Base-by-base conservation (phyloP, 495 filamentous ascomycete species). In the Podospora bellae-mahoneyi region DNA sequence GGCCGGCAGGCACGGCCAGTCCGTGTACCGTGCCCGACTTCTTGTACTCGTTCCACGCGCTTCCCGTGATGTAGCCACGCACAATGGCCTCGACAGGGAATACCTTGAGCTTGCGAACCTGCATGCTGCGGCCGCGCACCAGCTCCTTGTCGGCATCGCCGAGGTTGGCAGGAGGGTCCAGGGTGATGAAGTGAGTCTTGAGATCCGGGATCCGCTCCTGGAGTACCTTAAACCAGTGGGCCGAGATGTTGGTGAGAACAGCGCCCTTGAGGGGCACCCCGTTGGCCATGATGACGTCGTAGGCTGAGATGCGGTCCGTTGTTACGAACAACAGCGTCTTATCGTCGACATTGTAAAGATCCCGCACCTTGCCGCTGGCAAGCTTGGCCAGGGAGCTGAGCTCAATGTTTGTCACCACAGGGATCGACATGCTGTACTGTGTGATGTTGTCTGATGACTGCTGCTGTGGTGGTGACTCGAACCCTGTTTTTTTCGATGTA, bases 51-150 rank as follows among this genome's bases (percentile, higher is more conserved):
- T 81, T 84, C 95, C 95, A 99, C 4, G 93, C 93, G 65, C 90
- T 91, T 15, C 95, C 95, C 5, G 94, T 97, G 78, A 99, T 90
- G 79, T 97, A 97, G 65, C 95, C 94, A 32, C 94, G 89, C 2
- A 97, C 93, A 62, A 83, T 83, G 19, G 90, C 92, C 80, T 98
- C 95, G 68, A 98, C 85, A n/a, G 92, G 92, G 66, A 97, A 89
- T 62, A 96, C 85, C 64, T 88, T 85, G 30, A 92, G 83, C 69
- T 87, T 88, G 69, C 89, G 89, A 64, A 97, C 93, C 68, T 89
- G 86, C 93, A 97, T 97, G 72, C 85, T 88, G 56, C 93, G 88
- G 72, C 84, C 84, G 64, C 87, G 86, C 60, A 83, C 76, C 13
- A 80, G 73, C 7, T 79, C 76, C 63, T 89, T 84, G 15, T 72